phyloP scores from a whole-genome alignment of 2,329 filamentous ascomycete species.

The Neofusicoccum ribis region DNA sequence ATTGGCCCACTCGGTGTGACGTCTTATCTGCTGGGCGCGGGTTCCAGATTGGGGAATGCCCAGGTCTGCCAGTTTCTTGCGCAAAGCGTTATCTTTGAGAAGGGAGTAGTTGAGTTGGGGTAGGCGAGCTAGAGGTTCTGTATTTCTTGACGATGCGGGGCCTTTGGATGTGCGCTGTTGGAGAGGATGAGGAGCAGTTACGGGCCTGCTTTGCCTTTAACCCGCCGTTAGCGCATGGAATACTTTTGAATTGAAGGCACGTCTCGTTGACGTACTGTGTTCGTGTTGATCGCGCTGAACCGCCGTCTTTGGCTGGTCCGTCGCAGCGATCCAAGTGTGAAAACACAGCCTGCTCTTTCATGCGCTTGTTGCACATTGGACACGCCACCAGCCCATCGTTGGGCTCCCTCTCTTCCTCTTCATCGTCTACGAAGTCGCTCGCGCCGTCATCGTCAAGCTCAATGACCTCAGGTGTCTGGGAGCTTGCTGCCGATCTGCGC shows the following conservation, averaged over 20 bases:
- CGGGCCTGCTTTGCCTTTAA: not conserved
- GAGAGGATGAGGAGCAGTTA: conserved; percentile 23
- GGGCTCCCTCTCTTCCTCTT: conserved; percentile 41
- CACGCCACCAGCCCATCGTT: conserved; percentile 80
- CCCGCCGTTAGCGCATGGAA: not conserved
- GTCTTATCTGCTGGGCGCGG: conserved; percentile 69
- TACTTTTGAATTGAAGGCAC: not conserved
- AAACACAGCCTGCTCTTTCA: conserved; percentile 79
- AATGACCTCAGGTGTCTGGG: conserved; percentile 28
- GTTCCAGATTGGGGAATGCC: conserved; percentile 72
- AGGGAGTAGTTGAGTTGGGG: conserved; percentile 84
- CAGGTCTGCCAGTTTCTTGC: conserved; percentile 78
- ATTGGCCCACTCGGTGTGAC: conserved; percentile 92
- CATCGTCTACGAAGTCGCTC: conserved; percentile 40
- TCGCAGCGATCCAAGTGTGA: conserved; percentile 74
- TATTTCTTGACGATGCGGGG: conserved; percentile 31
- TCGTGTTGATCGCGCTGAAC: conserved; percentile 26
- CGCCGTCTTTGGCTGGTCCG: conserved; percentile 35
- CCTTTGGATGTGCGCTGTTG: conserved; percentile 25
- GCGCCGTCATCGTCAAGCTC: conserved; percentile 26
- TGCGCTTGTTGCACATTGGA: conserved; percentile 75
- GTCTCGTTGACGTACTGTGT: conserved; percentile 28
- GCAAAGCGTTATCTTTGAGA: conserved; percentile 74
- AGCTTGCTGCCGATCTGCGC: conserved; percentile 24
- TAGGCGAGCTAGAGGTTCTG: conserved; percentile 44